Base-by-base conservation (phyloP, 2,329 filamentous ascomycete genomes). In the Ophiobolus disseminans region DNA sequence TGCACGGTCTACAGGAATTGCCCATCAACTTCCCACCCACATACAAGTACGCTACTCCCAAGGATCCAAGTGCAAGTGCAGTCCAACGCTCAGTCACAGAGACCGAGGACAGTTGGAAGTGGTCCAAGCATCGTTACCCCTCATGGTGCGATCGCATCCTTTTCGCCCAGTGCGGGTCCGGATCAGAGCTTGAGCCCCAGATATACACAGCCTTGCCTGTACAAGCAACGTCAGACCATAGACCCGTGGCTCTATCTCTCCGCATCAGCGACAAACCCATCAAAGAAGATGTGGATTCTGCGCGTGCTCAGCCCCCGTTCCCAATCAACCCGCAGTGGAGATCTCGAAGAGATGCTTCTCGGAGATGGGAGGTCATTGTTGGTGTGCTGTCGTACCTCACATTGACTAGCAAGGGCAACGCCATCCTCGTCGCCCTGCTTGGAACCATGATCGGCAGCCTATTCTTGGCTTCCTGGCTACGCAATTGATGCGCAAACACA, bases 71-170 rank as follows among this genome's bases (percentile, higher is more conserved):
- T 2, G 21, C 19, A 19, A 34, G 19, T 8, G 23, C 39, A 9
- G 45, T 48, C 32, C 58, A 59, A 36, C 51, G 44, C 4, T 58
- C 51, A 10, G 14, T 45, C 32, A 35, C 55, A 5, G 62, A 64
- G 42, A 64, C 70, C 21, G 67, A 74, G 50, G 69, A 66, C 14
- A 55, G 59, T 9, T 93, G 88, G 86, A 75, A 78, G 23, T 97
- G 91, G 83, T 89, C 91, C 6, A 78, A 80, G 48, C 89, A 95
- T 69, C 86, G 94, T 36, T 95, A 90, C 81, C 68, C 94, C 1
- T 87, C 87, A 65, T 97, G 93, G 94, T 96, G 91, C 64, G 94
- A 97, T 73, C 85, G 94, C 3, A 87, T 97, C 16, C 77, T 97
- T 16, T 97, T 86, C 72, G 78, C 93, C 2, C 63, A 66, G 2